These are phyloP conservation scores for Scenedesmus sp. DNA, from an alignment of 163 green algal species.

Conservation along the genomic window DNA sequence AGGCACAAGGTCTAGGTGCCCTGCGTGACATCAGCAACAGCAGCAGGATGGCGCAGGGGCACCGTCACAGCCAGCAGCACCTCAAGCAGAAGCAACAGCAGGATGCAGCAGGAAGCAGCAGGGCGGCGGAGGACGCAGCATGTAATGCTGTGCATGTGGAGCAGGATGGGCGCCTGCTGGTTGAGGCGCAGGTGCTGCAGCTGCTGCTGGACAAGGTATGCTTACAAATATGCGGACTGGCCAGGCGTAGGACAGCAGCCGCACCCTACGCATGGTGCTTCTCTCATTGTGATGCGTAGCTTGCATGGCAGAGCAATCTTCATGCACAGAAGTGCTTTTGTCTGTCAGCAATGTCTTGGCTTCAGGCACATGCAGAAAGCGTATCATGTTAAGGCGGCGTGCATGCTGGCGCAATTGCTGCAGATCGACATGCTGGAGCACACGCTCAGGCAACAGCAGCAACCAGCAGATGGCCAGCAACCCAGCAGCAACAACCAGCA, in stretches of 20 bases:
- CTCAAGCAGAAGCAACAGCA: neutral
- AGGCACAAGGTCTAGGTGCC: neutral
- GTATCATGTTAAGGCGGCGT: neutral
- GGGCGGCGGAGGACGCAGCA: neutral
- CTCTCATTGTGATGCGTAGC: too few relatives aligned
- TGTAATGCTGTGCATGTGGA: neutral
- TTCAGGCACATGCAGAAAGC: neutral
- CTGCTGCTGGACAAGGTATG: constrained; percentile 47
- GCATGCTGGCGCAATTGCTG: neutral
- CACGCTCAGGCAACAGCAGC: constrained; percentile 16
- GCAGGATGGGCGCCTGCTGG: neutral
- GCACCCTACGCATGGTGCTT: neutral
- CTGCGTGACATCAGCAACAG: neutral
- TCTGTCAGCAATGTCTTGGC: neutral
- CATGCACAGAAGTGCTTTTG: too few relatives aligned
- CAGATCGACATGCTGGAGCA: constrained; percentile 31
- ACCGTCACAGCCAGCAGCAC: neutral
- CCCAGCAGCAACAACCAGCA: neutral
- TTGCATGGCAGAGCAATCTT: neutral
- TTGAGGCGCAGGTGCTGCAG: constrained; percentile 29
- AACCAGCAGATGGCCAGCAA: neutral
- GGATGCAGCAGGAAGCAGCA: neutral
- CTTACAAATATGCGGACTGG: too few relatives aligned
- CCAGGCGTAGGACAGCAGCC: too few relatives aligned
- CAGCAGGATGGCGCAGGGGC: neutral